Conservation (phyloP, 1,284 basidiomycete genomes). For the Veloporphyrellus conicus region DNA sequence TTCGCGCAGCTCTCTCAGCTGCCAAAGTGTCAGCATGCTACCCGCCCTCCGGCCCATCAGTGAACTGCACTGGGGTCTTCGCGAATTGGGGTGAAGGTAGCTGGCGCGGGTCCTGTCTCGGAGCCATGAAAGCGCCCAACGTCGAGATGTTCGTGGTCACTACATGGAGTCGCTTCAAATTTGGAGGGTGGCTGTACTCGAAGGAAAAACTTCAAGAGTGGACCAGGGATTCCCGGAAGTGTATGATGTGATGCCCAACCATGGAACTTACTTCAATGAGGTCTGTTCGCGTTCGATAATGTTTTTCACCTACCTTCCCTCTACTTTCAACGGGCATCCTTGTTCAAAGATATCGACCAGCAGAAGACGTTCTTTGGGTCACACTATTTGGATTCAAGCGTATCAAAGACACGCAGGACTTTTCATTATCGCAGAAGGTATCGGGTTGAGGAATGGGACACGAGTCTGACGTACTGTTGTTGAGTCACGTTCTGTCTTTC, state of each 20-base stretch:
- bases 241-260: slow-evolving; percentile 26
- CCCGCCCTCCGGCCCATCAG: slow-evolving; percentile 15
- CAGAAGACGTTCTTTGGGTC: too few relatives aligned
- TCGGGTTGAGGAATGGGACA: too few relatives aligned
- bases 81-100: neutral
- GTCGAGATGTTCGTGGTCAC: neutral
- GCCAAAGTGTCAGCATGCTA: slow-evolving; percentile 30
- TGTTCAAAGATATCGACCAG: too few relatives aligned
- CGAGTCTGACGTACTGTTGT: too few relatives aligned
- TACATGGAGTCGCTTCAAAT: slow-evolving; percentile 4
- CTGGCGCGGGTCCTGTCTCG: neutral
- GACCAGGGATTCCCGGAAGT: slow-evolving; percentile 24
- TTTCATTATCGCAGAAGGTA: too few relatives aligned
- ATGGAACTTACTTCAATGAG: slow-evolving; percentile 44
- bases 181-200: slow-evolving; percentile 37
- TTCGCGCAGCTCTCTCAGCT: slow-evolving; percentile 34
- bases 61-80: slow-evolving; percentile 21
- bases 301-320: neutral
- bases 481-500: too few relatives aligned
- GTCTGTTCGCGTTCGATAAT: slow-evolving; percentile 21
- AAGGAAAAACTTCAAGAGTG: slow-evolving; percentile 28
- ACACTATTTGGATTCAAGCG: too few relatives aligned
- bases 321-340: too few relatives aligned
- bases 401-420: too few relatives aligned
- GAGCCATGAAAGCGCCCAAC: neutral